A percentile compares a stretch with the other conserved stretches of the same genome.
phyloP scores from a whole-genome alignment of 768 basidiomycete species.

The Phlegmacium glaucopus region DNA sequence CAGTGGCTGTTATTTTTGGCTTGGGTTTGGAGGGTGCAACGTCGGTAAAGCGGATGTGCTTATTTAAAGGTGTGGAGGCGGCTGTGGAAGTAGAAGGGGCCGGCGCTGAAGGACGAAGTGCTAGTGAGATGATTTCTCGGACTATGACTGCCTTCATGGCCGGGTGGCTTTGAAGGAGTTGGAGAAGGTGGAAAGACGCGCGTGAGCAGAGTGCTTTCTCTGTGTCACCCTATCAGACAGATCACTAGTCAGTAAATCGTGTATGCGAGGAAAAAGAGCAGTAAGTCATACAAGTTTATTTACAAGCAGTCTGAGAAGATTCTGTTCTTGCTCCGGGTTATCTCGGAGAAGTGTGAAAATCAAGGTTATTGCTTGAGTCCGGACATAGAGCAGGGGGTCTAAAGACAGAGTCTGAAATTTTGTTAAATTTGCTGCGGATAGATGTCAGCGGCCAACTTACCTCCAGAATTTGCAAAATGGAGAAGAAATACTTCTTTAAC shows the following conservation, averaged over 20 bases:
- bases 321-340: conserved; percentile 97
- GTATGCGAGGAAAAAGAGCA: neutral
- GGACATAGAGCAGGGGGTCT: conserved; percentile 85
- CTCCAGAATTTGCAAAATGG: conserved; percentile 86
- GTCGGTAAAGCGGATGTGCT: conserved; percentile 54
- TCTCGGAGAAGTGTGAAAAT: conserved; percentile 78
- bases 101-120: conserved; percentile 57
- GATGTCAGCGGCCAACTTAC: conserved; percentile 32
- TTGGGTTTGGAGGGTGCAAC: conserved; percentile 29
- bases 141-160: conserved; percentile 90
- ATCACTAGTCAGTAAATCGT: neutral
- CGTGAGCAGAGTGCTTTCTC: conserved; percentile 87
- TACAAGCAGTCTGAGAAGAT: conserved; percentile 85
- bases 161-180: conserved; percentile 87
- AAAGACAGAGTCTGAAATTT: conserved; percentile 62
- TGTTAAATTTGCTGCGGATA: too few relatives aligned
- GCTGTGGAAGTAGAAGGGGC: conserved; percentile 31
- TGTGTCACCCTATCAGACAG: conserved; percentile 67
- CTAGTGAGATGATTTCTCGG: conserved; percentile 77
- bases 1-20: conserved; percentile 21
- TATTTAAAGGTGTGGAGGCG: conserved; percentile 33
- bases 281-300: conserved; percentile 77
- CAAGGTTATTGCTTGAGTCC: conserved; percentile 77
- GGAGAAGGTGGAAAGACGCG: conserved; percentile 85
- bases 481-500: conserved; percentile 97